These are phyloP conservation scores for Carallia pectinifolia DNA, from an alignment of 345 rosid genomes.

Conservation along the genomic window DNA sequence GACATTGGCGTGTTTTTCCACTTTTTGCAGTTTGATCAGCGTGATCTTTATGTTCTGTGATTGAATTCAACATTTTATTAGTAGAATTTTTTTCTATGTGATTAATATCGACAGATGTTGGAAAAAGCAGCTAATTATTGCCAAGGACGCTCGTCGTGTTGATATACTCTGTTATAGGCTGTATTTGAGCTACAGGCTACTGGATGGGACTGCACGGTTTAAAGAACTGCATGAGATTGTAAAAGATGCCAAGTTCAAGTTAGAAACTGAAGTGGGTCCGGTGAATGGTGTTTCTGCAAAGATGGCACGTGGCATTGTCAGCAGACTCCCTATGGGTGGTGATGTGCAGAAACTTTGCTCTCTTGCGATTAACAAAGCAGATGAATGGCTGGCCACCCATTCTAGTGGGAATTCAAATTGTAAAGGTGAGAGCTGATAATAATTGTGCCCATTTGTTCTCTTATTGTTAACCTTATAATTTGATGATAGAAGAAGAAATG, in stretches of 20 bases:
- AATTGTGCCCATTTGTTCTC: neutral
- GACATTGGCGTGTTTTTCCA: neutral
- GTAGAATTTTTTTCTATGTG: constrained; percentile 20
- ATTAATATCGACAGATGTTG: constrained; percentile 58
- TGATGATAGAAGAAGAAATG: constrained; percentile 13
- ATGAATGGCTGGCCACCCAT: constrained; percentile 49
- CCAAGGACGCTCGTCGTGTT: constrained; percentile 89
- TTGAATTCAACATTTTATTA: constrained; percentile 7
- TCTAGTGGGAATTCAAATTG: constrained; percentile 32
- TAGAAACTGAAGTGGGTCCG: constrained; percentile 86
- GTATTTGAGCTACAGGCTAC: constrained; percentile 72
- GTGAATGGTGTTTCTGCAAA: constrained; percentile 62
- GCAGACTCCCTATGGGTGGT: constrained; percentile 75
- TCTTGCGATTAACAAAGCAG: constrained; percentile 67
- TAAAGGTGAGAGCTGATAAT: constrained; percentile 48
- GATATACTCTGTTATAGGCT: constrained; percentile 87
- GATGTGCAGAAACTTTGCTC: constrained; percentile 77
- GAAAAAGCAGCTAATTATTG: constrained; percentile 81
- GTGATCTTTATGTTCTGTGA: neutral
- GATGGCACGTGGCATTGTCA: constrained; percentile 83
- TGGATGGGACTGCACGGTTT: constrained; percentile 70
- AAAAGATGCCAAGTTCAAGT: constrained; percentile 61
- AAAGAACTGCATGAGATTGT: constrained; percentile 67
- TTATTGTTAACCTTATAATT: neutral
- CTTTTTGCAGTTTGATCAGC: too few species aligned